Percentiles rank a stretch among this genome's conserved stretches.
Evolutionary conservation across 306 rosid species (phyloP).

Genomic region (Vigna angularis): DNA sequence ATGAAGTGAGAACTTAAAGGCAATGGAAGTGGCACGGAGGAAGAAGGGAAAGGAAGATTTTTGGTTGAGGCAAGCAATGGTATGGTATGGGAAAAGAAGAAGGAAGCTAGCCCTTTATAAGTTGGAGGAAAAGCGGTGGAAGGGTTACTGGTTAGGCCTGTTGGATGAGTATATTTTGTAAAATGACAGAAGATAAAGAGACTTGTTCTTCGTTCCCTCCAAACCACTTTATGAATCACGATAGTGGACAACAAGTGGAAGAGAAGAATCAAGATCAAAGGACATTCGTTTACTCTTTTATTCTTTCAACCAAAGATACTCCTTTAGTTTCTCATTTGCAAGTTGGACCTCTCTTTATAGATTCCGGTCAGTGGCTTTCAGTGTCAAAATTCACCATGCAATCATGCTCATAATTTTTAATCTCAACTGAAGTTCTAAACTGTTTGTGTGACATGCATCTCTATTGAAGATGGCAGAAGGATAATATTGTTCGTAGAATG

Average conservation of each 20-base stretch:
- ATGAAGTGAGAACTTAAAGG: conserved; percentile 4
- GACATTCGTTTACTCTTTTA: conserved; percentile 41
- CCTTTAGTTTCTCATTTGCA: conserved; percentile 47
- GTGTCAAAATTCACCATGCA: conserved; percentile 38
- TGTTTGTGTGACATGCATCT: background rate
- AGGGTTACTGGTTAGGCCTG: conserved; percentile 52
- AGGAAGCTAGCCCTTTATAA: conserved; percentile 61
- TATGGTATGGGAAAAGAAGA: conserved; percentile 56
- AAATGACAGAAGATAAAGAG: conserved; percentile 60
- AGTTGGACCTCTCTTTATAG: conserved; percentile 46
- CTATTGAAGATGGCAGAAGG: background rate
- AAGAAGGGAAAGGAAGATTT: background rate
- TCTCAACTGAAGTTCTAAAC: background rate
- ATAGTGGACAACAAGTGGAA: conserved; percentile 53
- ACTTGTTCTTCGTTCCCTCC: conserved; percentile 52
- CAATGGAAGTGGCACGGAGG: conserved; percentile 15
- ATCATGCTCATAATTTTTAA: background rate
- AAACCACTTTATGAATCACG: conserved; percentile 52
- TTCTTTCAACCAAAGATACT: conserved; percentile 52
- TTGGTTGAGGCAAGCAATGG: conserved; percentile 43
- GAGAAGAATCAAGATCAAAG: conserved; percentile 59
- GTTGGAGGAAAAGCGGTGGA: conserved; percentile 53
- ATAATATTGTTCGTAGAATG: background rate
- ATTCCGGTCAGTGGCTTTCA: conserved; percentile 41
- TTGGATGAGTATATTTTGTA: conserved; percentile 65